Evolutionary conservation across 768 basidiomycete species (phyloP).

Genomic region (Lactarius pseudohatsudake): DNA sequence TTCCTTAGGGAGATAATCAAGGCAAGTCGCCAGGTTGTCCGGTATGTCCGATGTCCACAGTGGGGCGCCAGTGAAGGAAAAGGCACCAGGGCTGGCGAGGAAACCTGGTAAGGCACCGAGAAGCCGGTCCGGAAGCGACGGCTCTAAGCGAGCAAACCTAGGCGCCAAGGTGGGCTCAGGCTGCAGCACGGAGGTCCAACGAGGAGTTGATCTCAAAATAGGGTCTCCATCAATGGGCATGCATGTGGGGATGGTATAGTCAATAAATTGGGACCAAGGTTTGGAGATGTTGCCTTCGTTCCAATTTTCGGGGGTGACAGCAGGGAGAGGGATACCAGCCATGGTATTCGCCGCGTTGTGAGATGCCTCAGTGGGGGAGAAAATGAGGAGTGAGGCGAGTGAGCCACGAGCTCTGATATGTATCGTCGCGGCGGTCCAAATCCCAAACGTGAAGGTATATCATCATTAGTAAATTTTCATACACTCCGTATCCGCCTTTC

Average conservation of each 20-base stretch:
- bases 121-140: conserved; percentile 10
- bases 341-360: not conserved
- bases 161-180: conserved; percentile 3
- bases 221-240: conserved; percentile 15
- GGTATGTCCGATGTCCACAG: conserved; percentile 18
- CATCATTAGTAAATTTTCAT: not conserved
- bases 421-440: not conserved
- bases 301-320: not conserved
- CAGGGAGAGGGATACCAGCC: not conserved
- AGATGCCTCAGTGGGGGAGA: not conserved
- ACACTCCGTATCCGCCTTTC: not conserved
- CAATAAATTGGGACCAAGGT: conserved; percentile 16
- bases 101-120: conserved; percentile 6
- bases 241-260: conserved; percentile 11
- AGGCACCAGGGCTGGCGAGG: conserved; percentile 13
- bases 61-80: not conserved
- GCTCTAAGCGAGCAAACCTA: conserved; percentile 15
- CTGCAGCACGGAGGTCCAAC: conserved; percentile 20
- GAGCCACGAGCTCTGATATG: not conserved
- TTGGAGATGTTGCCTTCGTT: conserved; percentile 18
- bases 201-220: not conserved
- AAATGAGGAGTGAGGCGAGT: not conserved
- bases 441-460: not conserved
- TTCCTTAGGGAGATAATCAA: conserved; percentile 11
- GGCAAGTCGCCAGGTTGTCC: conserved; percentile 18